phyloP scores from a whole-genome alignment of 2,329 filamentous ascomycete species.

The Aspergillus flavus region DNA sequence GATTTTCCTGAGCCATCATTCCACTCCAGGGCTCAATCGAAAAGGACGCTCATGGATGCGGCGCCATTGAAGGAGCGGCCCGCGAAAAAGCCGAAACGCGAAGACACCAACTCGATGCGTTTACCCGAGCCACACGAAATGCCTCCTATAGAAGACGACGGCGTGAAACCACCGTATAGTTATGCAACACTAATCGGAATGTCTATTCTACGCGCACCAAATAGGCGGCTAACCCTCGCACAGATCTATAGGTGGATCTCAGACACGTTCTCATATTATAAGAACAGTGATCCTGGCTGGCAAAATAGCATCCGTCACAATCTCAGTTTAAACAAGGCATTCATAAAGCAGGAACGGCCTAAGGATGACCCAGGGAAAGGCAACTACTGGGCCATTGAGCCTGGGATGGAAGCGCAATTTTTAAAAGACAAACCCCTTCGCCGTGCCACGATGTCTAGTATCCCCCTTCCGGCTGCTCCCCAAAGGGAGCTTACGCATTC shows the following conservation, averaged over 20 bases:
- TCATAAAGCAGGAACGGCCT: slow-evolving; percentile 90
- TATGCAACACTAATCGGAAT: slow-evolving; percentile 96
- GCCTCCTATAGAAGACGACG: slow-evolving; percentile 79
- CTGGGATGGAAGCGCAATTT: slow-evolving; percentile 87
- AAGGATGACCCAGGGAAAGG: slow-evolving; percentile 98
- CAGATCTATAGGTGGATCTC: slow-evolving; percentile 99
- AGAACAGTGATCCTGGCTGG: slow-evolving; percentile 83
- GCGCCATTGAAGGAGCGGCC: slow-evolving; percentile 71
- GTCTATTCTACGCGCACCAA: slow-evolving; percentile 86
- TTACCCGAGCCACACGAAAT: slow-evolving; percentile 78
- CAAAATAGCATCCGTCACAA: slow-evolving; percentile 99
- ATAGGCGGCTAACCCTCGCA: slow-evolving; percentile 80
- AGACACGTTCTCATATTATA: slow-evolving; percentile 90
- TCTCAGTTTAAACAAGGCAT: slow-evolving; percentile 93
- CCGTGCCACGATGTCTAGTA: slow-evolving; percentile 48
- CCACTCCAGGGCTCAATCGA: slow-evolving; percentile 48
- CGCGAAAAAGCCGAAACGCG: slow-evolving; percentile 68
- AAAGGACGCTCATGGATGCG: slow-evolving; percentile 71
- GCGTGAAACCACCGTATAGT: slow-evolving; percentile 84
- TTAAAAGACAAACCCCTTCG: slow-evolving; percentile 77
- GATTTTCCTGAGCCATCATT: slow-evolving; percentile 52
- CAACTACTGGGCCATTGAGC: slow-evolving; percentile 93
- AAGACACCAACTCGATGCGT: slow-evolving; percentile 53
- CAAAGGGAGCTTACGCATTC: slow-evolving; percentile 33
- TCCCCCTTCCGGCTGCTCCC: slow-evolving; percentile 40